Conservation (phyloP, 1,139 yeast species). For the Yamadazyma dendronema region DNA sequence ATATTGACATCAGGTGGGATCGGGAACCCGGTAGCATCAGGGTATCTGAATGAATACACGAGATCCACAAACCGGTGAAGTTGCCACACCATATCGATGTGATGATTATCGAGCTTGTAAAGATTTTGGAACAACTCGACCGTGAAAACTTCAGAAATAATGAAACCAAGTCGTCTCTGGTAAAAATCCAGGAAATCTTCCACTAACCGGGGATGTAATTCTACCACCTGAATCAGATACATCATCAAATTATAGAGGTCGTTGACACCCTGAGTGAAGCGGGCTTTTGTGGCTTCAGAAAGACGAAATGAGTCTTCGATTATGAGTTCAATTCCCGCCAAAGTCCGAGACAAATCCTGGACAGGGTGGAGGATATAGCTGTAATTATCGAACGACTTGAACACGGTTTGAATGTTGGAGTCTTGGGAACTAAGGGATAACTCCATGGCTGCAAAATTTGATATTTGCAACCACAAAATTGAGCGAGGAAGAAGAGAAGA, state of each 20-base stretch:
- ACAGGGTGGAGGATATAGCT: constrained; percentile 9
- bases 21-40: constrained; percentile 2
- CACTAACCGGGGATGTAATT: constrained; percentile 5
- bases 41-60: constrained; percentile 3
- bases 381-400: constrained; percentile 11
- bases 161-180: constrained; percentile 1
- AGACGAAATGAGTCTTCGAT: constrained; percentile 12
- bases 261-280: constrained; percentile 4
- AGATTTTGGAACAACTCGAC: constrained; percentile 6
- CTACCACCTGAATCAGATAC: constrained; percentile 13
- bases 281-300: background rate
- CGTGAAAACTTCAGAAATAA: constrained; percentile 9
- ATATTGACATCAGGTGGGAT: constrained; percentile 5
- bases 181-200: constrained; percentile 14
- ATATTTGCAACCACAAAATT: constrained; percentile 9
- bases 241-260: constrained; percentile 11
- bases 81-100: constrained; percentile 15
- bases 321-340: constrained; percentile 18
- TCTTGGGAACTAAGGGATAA: constrained; percentile 13
- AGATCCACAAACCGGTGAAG: constrained; percentile 8
- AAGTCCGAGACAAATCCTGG: constrained; percentile 18
- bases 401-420: constrained; percentile 15
- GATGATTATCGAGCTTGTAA: constrained; percentile 8
- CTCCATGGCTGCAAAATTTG: background rate
- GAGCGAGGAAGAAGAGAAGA: background rate